Evolutionary conservation across 1,284 basidiomycete species (phyloP).

Genomic region (Blastosporella zonata): DNA sequence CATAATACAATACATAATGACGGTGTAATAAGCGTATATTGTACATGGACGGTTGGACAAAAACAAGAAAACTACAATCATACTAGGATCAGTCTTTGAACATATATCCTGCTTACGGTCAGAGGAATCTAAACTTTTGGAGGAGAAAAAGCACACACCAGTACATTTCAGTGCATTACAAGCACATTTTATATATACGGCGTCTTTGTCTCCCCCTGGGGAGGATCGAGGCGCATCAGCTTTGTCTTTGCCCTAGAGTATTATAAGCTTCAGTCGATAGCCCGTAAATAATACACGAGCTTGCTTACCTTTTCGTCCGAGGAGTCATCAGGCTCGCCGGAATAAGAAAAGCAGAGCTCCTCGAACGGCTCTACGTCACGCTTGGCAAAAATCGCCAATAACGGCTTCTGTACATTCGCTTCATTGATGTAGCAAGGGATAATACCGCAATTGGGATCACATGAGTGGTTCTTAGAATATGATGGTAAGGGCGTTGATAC

Average conservation of each 20-base stretch:
- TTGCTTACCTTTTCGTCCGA: conserved; percentile 35
- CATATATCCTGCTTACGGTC: conserved; percentile 15
- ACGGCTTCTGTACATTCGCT: conserved; percentile 53
- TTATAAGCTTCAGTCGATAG: conserved; percentile 19
- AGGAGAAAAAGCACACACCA: conserved; percentile 29
- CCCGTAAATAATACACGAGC: not conserved
- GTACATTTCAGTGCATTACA: conserved; percentile 51
- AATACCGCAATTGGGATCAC: conserved; percentile 79
- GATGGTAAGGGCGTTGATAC: not conserved
- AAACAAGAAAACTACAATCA: not conserved
- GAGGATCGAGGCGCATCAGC: conserved; percentile 6
- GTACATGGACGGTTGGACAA: too few relatives aligned
- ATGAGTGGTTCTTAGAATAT: conserved; percentile 75
- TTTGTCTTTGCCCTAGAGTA: conserved; percentile 14
- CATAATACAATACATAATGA: too few relatives aligned
- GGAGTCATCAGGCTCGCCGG: conserved; percentile 43
- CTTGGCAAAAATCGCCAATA: conserved; percentile 70
- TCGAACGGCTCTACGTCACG: conserved; percentile 63
- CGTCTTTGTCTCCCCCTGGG: conserved; percentile 28
- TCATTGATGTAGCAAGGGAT: conserved; percentile 73
- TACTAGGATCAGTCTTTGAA: too few relatives aligned
- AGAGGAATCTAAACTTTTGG: not conserved
- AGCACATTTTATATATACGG: conserved; percentile 48
- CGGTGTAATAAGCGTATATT: too few relatives aligned
- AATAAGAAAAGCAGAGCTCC: conserved; percentile 83